These are phyloP conservation scores for Jatropha multifida DNA, from an alignment of 441 rosid species.

Conservation along the genomic window DNA sequence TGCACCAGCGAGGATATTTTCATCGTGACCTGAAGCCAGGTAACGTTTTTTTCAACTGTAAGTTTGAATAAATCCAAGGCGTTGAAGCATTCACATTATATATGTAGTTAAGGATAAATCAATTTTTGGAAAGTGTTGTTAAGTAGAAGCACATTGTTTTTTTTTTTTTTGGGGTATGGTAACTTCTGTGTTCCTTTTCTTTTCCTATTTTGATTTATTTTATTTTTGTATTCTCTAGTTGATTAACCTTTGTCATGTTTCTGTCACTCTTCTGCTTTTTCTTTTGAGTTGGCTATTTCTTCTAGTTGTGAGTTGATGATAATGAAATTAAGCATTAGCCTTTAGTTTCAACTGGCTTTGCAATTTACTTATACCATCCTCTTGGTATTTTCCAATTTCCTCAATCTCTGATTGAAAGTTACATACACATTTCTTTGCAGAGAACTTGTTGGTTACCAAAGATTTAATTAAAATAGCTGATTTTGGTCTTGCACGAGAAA, in stretches of 20 bases:
- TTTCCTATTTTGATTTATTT: neutral
- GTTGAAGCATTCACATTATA: neutral
- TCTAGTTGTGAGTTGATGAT: neutral
- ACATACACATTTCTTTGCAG: conserved; percentile 31
- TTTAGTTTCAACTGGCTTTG: neutral
- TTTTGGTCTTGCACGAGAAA: conserved; percentile 95
- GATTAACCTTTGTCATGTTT: no score
- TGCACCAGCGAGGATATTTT: conserved; percentile 93
- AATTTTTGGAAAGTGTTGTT: neutral
- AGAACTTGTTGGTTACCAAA: conserved; percentile 79
- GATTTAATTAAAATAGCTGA: conserved; percentile 86
- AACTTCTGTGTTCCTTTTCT: neutral
- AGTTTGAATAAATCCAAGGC: neutral
- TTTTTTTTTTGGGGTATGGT: neutral
- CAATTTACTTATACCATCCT: neutral
- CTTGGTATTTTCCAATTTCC: neutral
- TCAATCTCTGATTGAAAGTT: neutral
- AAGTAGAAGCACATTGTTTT: neutral
- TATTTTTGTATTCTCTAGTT: neutral
- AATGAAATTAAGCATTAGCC: neutral
- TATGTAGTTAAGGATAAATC: neutral
- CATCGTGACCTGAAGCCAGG: conserved; percentile 96
- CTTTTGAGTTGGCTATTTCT: neutral
- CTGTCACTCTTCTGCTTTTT: no score
- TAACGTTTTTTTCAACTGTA: neutral